Evolutionary conservation across 2,329 filamentous ascomycete genomes (phyloP).

Genomic region (Aspergillus neotritici): DNA sequence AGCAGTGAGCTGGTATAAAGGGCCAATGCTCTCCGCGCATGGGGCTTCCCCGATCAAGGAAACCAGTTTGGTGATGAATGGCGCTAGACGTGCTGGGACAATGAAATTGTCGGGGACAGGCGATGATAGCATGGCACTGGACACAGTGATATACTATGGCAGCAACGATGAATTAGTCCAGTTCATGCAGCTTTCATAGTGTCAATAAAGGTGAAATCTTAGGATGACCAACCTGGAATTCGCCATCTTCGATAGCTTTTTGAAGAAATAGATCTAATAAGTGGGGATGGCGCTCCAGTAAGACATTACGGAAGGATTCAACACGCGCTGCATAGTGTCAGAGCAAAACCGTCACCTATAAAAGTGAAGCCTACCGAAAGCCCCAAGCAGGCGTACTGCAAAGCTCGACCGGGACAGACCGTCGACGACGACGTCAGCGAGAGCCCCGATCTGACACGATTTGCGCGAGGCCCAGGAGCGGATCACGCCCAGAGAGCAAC

Average conservation of each 20-base stretch:
- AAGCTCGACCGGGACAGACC: slow-evolving; percentile 49
- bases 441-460: slow-evolving; percentile 44
- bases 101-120: slow-evolving; percentile 26
- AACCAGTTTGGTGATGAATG: slow-evolving; percentile 30
- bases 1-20: slow-evolving; percentile 30
- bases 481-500: slow-evolving; percentile 33
- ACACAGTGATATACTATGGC: slow-evolving; percentile 27
- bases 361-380: slow-evolving; percentile 37
- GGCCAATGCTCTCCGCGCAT: slow-evolving; percentile 28
- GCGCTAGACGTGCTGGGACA: slow-evolving; percentile 28
- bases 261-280: slow-evolving; percentile 33
- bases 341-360: background rate
- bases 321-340: slow-evolving; percentile 22
- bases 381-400: slow-evolving; percentile 46
- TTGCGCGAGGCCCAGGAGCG: slow-evolving; percentile 44
- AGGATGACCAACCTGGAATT: slow-evolving; percentile 24
- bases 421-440: slow-evolving; percentile 45
- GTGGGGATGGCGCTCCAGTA: slow-evolving; percentile 29
- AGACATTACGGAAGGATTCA: slow-evolving; percentile 26
- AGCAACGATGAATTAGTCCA: background rate
- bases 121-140: slow-evolving; percentile 30
- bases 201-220: background rate
- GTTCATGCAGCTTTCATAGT: background rate
- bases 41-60: slow-evolving; percentile 24
- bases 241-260: slow-evolving; percentile 22